Evolutionary conservation across 805 yeast genomes (phyloP).

Genomic region (Teunomyces funiuensis): DNA sequence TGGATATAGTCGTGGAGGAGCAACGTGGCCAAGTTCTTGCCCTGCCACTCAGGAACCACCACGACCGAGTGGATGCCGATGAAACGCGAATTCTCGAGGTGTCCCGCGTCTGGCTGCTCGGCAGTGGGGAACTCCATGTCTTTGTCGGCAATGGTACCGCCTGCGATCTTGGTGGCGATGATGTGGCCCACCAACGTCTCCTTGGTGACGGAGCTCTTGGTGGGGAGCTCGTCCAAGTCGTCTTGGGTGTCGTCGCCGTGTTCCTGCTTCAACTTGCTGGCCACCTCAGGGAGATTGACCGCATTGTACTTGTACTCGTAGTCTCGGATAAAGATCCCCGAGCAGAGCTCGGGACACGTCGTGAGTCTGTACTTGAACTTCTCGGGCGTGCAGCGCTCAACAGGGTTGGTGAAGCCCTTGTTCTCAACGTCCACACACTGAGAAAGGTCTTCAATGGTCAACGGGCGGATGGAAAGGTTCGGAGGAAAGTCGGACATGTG

Average conservation of each 20-base stretch:
- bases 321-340: slow-evolving; percentile 81
- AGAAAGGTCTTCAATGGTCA: slow-evolving; percentile 69
- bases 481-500: slow-evolving; percentile 47
- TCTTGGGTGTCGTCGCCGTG: slow-evolving; percentile 16
- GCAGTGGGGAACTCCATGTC: slow-evolving; percentile 60
- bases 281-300: slow-evolving; percentile 41
- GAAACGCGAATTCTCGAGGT: slow-evolving; percentile 67
- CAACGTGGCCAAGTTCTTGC: slow-evolving; percentile 78
- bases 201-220: slow-evolving; percentile 48
- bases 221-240: slow-evolving; percentile 42
- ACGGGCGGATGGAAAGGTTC: slow-evolving; percentile 59
- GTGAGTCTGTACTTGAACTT: slow-evolving; percentile 66
- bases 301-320: slow-evolving; percentile 49
- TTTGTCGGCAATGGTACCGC: slow-evolving; percentile 50
- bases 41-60: slow-evolving; percentile 74
- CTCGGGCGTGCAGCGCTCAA: slow-evolving; percentile 66
- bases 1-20: slow-evolving; percentile 88
- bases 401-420: slow-evolving; percentile 61
- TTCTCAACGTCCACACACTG: slow-evolving; percentile 62
- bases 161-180: slow-evolving; percentile 67
- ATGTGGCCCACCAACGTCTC: slow-evolving; percentile 80
- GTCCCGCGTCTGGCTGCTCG: slow-evolving; percentile 48
- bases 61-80: slow-evolving; percentile 85
- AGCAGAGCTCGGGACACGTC: slow-evolving; percentile 85
- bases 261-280: slow-evolving; percentile 27